Base-by-base conservation (phyloP, 139 green algal species). In the Ettlia oleoabundans region DNA sequence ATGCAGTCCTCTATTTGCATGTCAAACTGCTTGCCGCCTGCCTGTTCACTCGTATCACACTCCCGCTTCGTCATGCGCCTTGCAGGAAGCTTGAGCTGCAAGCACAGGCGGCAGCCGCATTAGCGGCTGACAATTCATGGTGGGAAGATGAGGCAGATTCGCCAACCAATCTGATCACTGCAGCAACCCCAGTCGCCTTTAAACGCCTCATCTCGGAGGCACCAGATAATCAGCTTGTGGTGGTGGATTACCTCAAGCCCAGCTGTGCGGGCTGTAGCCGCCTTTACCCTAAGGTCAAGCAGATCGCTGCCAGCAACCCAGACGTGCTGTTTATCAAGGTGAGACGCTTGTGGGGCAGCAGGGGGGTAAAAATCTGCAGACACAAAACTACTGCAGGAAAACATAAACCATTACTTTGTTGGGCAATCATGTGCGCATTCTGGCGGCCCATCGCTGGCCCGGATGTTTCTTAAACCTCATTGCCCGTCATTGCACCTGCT, bases 301-400 rank as follows among this genome's bases (percentile, higher is more conserved):
- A 93, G 69, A 77, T 95, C 1, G 92, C 92, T 0, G 9, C 30
- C 4, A 76, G 88, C 18, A 86, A 94, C 81, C 83, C 83, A 0
- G 82, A 93, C 26, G 73, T 86, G 9, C 55, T 91, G 7, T 95
- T 95, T 63, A 61, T 92, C 30, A 95, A 94, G 86, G 84, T 93
- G 35, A 28, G 84, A n/a, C n/a, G n/a, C n/a, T n/a, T n/a, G n/a
- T n/a, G n/a, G n/a, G n/a, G n/a, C n/a, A n/a, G n/a, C n/a, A n/a
- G n/a, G n/a, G n/a, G n/a, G n/a, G n/a, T n/a, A n/a, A n/a, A n/a
- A n/a, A n/a, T n/a, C n/a, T n/a, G n/a, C n/a, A n/a, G n/a, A n/a
- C n/a, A n/a, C n/a, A n/a, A n/a, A n/a, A n/a, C n/a, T n/a, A n/a
- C n/a, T n/a, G n/a, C n/a, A n/a, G n/a, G n/a, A n/a, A n/a, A n/a